These are phyloP conservation scores for Coniochaeta sp. DNA, from an alignment of 2,329 filamentous ascomycete species.

Conservation along the genomic window DNA sequence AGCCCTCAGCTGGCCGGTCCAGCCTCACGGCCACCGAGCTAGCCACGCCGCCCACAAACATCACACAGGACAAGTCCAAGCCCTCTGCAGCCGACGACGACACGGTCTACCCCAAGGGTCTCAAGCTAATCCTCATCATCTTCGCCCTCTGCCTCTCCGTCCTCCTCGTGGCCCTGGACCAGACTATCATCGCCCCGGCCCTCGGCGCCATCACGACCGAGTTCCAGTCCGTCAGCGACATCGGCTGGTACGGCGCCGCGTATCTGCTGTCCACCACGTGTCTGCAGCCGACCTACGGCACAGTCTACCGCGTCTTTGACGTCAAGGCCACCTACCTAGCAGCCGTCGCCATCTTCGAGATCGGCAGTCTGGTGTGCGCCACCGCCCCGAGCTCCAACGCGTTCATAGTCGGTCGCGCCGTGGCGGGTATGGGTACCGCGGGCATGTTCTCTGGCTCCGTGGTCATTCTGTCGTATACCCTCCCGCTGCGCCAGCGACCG, in stretches of 20 bases:
- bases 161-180: slow-evolving; percentile 42
- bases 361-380: slow-evolving; percentile 28
- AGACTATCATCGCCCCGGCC: slow-evolving; percentile 45
- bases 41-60: neutral
- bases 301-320: slow-evolving; percentile 40
- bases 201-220: slow-evolving; percentile 42
- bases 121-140: slow-evolving; percentile 33
- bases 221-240: slow-evolving; percentile 35
- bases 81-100: slow-evolving; percentile 7
- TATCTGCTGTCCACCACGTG: slow-evolving; percentile 42
- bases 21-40: slow-evolving; percentile 1
- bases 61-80: neutral
- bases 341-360: slow-evolving; percentile 23
- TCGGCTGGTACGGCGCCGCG: slow-evolving; percentile 44
- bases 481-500: slow-evolving; percentile 46
- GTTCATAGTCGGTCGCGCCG: slow-evolving; percentile 43
- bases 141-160: slow-evolving; percentile 35
- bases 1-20: neutral
- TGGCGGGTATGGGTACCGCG: slow-evolving; percentile 43
- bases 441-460: slow-evolving; percentile 43
- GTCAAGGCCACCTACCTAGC: slow-evolving; percentile 38
- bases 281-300: slow-evolving; percentile 41
- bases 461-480: slow-evolving; percentile 37
- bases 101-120: slow-evolving; percentile 28
- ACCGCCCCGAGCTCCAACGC: slow-evolving; percentile 35